Base-by-base conservation (phyloP, 78 protist species). In the Dictyostelium intermedium region DNA sequence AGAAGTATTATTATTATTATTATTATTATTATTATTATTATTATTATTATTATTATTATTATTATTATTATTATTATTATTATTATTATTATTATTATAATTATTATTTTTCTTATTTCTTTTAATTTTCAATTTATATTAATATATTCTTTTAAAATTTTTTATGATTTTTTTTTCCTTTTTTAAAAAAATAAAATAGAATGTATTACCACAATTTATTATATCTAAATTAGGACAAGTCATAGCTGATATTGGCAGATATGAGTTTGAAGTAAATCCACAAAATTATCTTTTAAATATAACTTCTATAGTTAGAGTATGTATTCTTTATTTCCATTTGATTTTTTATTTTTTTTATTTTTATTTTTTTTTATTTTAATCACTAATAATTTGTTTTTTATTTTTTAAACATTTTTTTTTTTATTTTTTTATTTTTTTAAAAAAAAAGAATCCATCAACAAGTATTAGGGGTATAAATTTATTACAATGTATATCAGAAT, bases 171-270 rank as follows among this genome's bases (percentile, higher is more conserved):
- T n/a, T n/a, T n/a, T n/a, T n/a, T n/a, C n/a, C n/a, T 30, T 82
- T 60, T 37, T 2, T 61, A 60, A 60, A 60, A 60, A 60, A 50
- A 50, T 1, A 56, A 56, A 20, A 56, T 39, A 87, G 78, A 18
- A 1, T 27, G 74, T 66, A 66, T 43, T 79, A 43, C 81, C 85
- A 37, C 20, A 50, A 25, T 87, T 50, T 79, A 79, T 78, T 63
- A 32, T 63, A 1, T 34, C 84, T 14, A 87, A 87, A 45, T 18
- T 87, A 18, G 93, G 86, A 45, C 93, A 87, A 63, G 81, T 87
- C 13, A 39, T 87, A 37, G 85, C 93, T 37, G 93, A 87, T 66
- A 87, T 87, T 39, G 93, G 85, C 16, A 53, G 93, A 87, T 27
- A 45, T 78, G 93, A 87, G 16, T 78, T 87, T 79, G 27, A 39